These are phyloP conservation scores for Rhodosporidiobolus odoratus DNA, from an alignment of 768 basidiomycete species.

Conservation along the genomic window DNA sequence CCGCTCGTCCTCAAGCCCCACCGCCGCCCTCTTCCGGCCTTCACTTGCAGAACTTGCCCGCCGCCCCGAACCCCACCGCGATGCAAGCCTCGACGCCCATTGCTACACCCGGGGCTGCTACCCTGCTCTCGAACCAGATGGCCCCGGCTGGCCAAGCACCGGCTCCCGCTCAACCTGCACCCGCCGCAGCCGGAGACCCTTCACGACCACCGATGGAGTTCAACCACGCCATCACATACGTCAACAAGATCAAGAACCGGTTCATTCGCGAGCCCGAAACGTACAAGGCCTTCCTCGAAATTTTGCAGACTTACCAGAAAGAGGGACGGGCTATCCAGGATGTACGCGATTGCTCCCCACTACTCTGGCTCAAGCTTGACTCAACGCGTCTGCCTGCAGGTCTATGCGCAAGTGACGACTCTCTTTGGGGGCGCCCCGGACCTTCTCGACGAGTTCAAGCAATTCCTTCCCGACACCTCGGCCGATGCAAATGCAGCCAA, in stretches of 20 bases:
- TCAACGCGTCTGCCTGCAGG: constrained; percentile 9
- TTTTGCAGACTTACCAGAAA: constrained; percentile 52
- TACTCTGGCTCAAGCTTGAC: not conserved
- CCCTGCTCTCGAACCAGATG: constrained; percentile 12
- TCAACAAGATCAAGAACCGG: constrained; percentile 96
- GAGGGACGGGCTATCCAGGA: constrained; percentile 58
- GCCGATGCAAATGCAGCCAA: constrained; percentile 14
- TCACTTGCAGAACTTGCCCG: not conserved
- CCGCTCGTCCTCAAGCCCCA: not conserved
- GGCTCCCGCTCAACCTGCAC: not conserved
- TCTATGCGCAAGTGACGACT: constrained; percentile 40
- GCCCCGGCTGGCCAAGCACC: not conserved
- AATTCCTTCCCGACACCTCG: constrained; percentile 39
- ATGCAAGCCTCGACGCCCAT: not conserved
- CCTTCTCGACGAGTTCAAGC: constrained; percentile 40
- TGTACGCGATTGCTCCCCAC: constrained; percentile 46
- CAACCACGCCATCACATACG: constrained; percentile 90
- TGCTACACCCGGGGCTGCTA: constrained; percentile 16
- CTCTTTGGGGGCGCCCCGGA: constrained; percentile 37
- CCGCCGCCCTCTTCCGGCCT: not conserved
- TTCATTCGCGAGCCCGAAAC: constrained; percentile 82
- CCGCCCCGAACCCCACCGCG: not conserved
- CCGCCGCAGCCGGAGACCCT: not conserved
- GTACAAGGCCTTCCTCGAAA: constrained; percentile 53
- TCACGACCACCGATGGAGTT: constrained; percentile 41